Percentiles rank a stretch among this genome's conserved stretches.
Evolutionary conservation across 176 grass and related monocot genomes (phyloP).

Genomic region (Phoenix dactylifera): DNA sequence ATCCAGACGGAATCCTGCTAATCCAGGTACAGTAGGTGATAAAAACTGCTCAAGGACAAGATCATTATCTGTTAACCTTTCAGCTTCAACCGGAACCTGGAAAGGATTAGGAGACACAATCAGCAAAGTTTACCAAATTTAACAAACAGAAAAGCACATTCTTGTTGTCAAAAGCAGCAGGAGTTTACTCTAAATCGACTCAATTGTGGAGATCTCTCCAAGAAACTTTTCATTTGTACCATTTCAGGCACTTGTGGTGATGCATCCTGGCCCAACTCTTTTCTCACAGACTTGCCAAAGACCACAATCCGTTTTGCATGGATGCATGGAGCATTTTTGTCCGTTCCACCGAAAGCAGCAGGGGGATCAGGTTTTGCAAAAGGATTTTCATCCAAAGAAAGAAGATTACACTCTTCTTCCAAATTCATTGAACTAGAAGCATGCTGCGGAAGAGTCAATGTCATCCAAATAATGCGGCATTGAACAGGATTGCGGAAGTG

Average conservation of each 20-base stretch:
- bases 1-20: conserved; percentile 94
- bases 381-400: conserved; percentile 57
- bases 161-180: conserved; percentile 13
- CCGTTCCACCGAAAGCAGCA: not conserved
- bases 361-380: conserved; percentile 34
- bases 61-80: conserved; percentile 74
- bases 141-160: conserved; percentile 6
- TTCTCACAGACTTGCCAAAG: conserved; percentile 61
- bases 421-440: conserved; percentile 36
- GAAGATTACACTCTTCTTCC: conserved; percentile 57
- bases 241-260: conserved; percentile 36
- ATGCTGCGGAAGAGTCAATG: conserved; percentile 42
- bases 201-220: conserved; percentile 51
- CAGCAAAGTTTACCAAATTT: not conserved
- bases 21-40: conserved; percentile 61
- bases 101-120: conserved; percentile 22
- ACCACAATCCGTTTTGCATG: conserved; percentile 90
- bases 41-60: conserved; percentile 83
- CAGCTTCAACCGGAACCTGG: conserved; percentile 73
- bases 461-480: conserved; percentile 87
- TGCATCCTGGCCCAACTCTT: conserved; percentile 48
- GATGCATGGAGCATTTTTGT: conserved; percentile 41
- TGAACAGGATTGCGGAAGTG: conserved; percentile 68
- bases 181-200: conserved; percentile 80
- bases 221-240: conserved; percentile 69